A percentile compares a stretch with the other conserved stretches of the same genome.
Evolutionary conservation across 805 yeast genomes (phyloP).

Genomic region (Wickerhamomyces silvicola): DNA sequence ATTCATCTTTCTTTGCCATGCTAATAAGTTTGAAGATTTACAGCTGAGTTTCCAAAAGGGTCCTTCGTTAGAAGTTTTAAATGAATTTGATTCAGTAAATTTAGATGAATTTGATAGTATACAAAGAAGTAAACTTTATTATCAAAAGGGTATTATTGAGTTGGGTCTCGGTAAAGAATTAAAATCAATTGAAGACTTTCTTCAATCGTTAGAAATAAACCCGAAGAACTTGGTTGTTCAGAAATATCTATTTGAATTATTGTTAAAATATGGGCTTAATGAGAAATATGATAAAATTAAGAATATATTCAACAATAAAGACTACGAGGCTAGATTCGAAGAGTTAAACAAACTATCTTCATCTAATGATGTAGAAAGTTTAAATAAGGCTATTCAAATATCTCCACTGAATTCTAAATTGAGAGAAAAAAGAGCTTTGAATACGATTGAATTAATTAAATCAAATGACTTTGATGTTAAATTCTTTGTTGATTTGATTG

Average conservation of each 20-base stretch:
- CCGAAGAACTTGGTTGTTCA: constrained; percentile 41
- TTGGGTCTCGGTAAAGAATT: constrained; percentile 47
- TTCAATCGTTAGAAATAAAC: constrained; percentile 36
- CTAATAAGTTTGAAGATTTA: too few species aligned
- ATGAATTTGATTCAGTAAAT: too few species aligned
- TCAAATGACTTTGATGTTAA: constrained; percentile 13
- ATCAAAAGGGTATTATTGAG: constrained; percentile 57
- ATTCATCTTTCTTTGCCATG: too few species aligned
- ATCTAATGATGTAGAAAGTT: constrained; percentile 25
- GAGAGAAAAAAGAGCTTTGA: constrained; percentile 24
- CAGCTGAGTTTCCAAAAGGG: too few species aligned
- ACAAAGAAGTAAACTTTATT: constrained; percentile 47
- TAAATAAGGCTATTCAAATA: constrained; percentile 28
- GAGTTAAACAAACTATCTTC: constrained; percentile 15
- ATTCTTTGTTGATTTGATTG: constrained; percentile 16
- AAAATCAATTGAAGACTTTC: constrained; percentile 48
- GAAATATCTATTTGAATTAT: constrained; percentile 39
- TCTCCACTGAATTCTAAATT: constrained; percentile 39
- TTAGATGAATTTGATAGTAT: too few species aligned
- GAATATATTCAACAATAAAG: constrained; percentile 4
- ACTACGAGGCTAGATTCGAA: constrained; percentile 13
- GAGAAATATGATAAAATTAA: constrained; percentile 23
- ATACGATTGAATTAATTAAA: constrained; percentile 23
- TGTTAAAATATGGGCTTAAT: constrained; percentile 47
- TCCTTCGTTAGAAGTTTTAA: too few species aligned